Evolutionary conservation across 2,329 filamentous ascomycete species (phyloP), one percentile per base, ranked within the genome.

Genomic region (Colletotrichum lentis): DNA sequence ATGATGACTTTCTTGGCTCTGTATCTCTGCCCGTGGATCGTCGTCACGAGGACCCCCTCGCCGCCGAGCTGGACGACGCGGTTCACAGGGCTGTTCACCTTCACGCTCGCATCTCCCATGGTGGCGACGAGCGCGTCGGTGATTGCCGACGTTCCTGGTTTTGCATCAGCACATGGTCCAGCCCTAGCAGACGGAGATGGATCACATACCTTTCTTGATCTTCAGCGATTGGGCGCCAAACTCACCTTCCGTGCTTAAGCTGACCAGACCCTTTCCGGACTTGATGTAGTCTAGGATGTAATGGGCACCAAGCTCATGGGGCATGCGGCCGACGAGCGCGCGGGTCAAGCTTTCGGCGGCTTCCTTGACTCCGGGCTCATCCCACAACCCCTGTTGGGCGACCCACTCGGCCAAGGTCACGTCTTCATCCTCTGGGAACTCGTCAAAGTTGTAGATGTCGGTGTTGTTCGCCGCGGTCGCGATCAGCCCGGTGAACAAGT

Each of bases 141-240:
- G 8, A 70, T 61, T 3, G 68, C 41, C 2, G 68, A 60, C 5
- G 68, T 70, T 27, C 68, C 64, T 68, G 41, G 27, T 31, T 35
- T 2, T 44, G 24, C 8, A 2, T 31, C 14, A 43, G 35, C 20
- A 12, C 11, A 12, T 6, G 7, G 16, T 4, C 1, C 12, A 35
- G 8, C 12, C 5, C 8, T 3, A 46, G 12, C 44, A 46, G 6
- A 14, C 11, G 20, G 6, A 7, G 11, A 18, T 14, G 46, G 16
- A 31, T 14, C 1, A 50, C 14, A 16, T 16, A 69, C 73, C 73
- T 41, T 74, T 71, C 37, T 69, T 70, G n/a, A 74, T 70, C 18
- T 72, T 69, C n/a, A 74, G 52, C 53, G 73, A 73, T 22, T 74
- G 72, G 0, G 71, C 72, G 14, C 73, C 73, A 20, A 73, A 59